phyloP scores from a whole-genome alignment of 2,329 filamentous ascomycete genomes.

The Rutstroemia sp. region DNA sequence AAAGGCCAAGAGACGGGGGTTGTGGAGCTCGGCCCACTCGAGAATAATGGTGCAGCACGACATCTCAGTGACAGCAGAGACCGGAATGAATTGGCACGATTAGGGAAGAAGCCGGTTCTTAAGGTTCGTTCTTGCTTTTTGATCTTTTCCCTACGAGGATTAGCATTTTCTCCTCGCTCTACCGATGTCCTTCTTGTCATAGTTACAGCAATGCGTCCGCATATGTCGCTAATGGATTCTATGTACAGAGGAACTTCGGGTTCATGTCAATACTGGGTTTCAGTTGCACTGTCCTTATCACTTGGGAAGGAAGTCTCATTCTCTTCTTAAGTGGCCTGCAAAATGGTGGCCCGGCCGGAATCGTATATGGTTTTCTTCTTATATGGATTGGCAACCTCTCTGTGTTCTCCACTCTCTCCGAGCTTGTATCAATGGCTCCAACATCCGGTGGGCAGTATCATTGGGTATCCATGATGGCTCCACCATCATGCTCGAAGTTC shows the following conservation, averaged over 20 bases:
- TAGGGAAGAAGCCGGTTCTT: conserved; percentile 4
- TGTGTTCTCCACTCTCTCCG: conserved; percentile 10
- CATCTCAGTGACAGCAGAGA: background rate
- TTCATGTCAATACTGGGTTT: conserved; percentile 36
- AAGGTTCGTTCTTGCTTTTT: background rate
- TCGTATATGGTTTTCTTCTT: conserved; percentile 33
- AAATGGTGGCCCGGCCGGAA: conserved; percentile 21
- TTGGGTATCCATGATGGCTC: conserved; percentile 45
- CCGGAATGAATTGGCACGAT: background rate
- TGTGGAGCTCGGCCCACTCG: background rate
- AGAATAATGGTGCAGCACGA: background rate
- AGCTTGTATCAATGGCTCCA: conserved; percentile 33
- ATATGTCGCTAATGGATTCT: background rate
- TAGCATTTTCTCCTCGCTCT: background rate
- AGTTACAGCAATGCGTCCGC: background rate
- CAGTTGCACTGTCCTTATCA: conserved; percentile 34
- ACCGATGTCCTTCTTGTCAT: background rate
- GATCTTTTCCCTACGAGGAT: background rate
- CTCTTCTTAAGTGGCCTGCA: conserved; percentile 1
- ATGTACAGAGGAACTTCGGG: conserved; percentile 31
- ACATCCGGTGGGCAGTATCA: conserved; percentile 46
- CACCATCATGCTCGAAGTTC: conserved; percentile 39
- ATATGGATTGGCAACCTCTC: conserved; percentile 24
- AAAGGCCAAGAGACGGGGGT: background rate
- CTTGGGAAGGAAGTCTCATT: conserved; percentile 30